Percentiles rank a stretch among this genome's conserved stretches.
Conservation (phyloP, 345 rosid species). For the Bruguiera parviflora region DNA sequence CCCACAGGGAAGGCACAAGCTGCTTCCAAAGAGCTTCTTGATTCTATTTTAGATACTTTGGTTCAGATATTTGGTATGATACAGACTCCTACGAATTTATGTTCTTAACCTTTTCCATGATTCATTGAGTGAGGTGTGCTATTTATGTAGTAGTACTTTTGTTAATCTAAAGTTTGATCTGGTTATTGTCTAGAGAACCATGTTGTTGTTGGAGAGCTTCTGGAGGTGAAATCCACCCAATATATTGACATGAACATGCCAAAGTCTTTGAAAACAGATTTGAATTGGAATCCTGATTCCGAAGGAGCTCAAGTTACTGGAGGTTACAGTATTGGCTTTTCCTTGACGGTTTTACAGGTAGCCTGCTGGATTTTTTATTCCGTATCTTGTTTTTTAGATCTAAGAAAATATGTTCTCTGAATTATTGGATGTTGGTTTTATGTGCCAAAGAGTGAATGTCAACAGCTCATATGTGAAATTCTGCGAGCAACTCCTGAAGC, state of each 20-base stretch:
- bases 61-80: slow-evolving; percentile 84
- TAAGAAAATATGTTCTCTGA: neutral
- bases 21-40: slow-evolving; percentile 86
- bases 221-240: slow-evolving; percentile 67
- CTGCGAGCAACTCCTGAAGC: slow-evolving; percentile 99
- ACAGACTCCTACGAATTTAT: slow-evolving; percentile 4
- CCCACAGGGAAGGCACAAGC: slow-evolving; percentile 93
- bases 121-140: neutral
- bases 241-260: slow-evolving; percentile 62
- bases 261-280: slow-evolving; percentile 54
- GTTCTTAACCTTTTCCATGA: neutral
- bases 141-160: neutral
- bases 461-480: slow-evolving; percentile 98
- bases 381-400: no score
- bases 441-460: slow-evolving; percentile 86
- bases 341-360: slow-evolving; percentile 96
- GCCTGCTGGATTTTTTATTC: slow-evolving; percentile 3
- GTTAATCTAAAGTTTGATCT: neutral
- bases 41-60: slow-evolving; percentile 77
- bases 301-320: slow-evolving; percentile 86
- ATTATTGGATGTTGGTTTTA: slow-evolving; percentile 15
- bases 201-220: slow-evolving; percentile 87
- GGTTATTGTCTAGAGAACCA: slow-evolving; percentile 60
- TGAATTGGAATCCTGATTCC: slow-evolving; percentile 66
- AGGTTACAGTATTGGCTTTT: slow-evolving; percentile 87